Evolutionary conservation across 140 eudicot genomes (phyloP).

Genomic region (Flaveria floridana): DNA sequence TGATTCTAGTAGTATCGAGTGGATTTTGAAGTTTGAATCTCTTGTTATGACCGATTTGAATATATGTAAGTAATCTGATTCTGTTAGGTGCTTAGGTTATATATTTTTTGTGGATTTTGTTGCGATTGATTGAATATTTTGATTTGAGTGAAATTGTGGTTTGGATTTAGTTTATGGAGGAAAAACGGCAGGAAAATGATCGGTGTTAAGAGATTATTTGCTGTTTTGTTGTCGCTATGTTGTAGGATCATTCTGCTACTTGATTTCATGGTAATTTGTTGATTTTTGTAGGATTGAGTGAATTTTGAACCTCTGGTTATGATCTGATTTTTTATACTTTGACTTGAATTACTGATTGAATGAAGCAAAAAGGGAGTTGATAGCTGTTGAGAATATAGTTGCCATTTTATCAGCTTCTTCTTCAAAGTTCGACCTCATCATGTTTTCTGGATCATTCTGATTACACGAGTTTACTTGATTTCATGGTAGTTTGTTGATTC

Average conservation of each 20-base stretch:
- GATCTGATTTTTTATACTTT: neutral
- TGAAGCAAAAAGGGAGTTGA: neutral
- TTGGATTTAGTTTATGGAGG: neutral
- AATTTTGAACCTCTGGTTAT: neutral
- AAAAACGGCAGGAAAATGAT: neutral
- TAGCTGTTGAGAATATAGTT: too few relatives aligned
- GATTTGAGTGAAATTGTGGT: neutral
- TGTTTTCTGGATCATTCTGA: too few relatives aligned
- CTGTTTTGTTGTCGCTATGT: neutral
- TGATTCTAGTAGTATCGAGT: neutral
- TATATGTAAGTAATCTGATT: neutral
- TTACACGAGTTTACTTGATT: neutral
- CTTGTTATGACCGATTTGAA: neutral
- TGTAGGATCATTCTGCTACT: neutral
- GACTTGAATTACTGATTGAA: neutral
- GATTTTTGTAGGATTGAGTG: neutral
- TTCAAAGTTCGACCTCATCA: too few relatives aligned
- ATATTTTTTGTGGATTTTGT: neutral
- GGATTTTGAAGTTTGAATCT: neutral
- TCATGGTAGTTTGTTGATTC: constrained; percentile 15
- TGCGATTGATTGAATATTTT: neutral
- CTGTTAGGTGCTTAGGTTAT: too few relatives aligned
- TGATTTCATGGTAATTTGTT: constrained; percentile 5
- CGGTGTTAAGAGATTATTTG: neutral
- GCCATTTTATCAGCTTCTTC: too few relatives aligned